phyloP scores from a whole-genome alignment of 2,329 filamentous ascomycete genomes.

The Botryotinia convoluta region DNA sequence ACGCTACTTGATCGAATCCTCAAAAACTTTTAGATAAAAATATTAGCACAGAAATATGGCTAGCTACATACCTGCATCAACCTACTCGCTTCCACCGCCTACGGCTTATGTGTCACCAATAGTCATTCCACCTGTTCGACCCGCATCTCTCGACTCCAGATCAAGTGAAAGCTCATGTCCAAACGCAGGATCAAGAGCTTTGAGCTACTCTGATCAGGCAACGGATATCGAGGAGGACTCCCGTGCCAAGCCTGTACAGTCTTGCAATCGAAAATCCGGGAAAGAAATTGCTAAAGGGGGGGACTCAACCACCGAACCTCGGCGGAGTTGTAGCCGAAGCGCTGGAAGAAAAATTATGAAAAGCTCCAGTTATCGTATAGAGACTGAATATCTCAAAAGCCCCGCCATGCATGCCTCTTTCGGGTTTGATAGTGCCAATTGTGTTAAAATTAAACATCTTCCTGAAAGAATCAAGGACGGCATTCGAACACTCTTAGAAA shows the following conservation, averaged over 20 bases:
- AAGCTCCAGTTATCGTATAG: slow-evolving; percentile 3
- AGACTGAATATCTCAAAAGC: background rate
- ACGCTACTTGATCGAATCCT: background rate
- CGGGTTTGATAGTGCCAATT: background rate
- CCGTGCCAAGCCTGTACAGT: background rate
- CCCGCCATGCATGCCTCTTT: background rate
- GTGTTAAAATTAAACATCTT: background rate
- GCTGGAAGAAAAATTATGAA: background rate
- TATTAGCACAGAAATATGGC: background rate
- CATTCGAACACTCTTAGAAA: background rate
- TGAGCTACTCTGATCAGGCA: background rate
- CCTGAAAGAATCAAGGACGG: background rate
- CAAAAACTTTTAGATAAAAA: background rate
- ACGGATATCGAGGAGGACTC: background rate
- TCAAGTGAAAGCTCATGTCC: background rate
- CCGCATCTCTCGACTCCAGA: background rate
- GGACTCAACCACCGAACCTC: background rate
- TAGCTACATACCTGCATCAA: background rate
- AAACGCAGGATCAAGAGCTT: background rate
- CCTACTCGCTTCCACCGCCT: background rate
- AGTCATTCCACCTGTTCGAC: background rate
- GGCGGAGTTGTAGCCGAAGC: background rate
- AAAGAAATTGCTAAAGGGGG: background rate
- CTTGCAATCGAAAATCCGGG: background rate
- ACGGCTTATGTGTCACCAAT: background rate